Evolutionary conservation across 805 yeast species (phyloP).

Genomic region (Candida berthetii): DNA sequence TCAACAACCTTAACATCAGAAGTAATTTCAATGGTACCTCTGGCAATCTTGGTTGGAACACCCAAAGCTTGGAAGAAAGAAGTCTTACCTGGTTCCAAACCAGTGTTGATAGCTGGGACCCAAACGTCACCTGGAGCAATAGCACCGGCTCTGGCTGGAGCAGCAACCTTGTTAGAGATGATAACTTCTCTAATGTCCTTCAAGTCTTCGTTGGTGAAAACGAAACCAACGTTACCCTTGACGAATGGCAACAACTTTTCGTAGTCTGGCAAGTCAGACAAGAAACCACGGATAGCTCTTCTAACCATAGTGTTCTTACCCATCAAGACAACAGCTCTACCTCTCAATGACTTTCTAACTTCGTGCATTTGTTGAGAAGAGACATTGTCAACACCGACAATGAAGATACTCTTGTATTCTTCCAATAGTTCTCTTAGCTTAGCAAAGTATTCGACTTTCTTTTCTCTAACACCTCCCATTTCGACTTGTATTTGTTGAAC

Average conservation of each 20-base stretch:
- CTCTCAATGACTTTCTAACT: constrained; percentile 95
- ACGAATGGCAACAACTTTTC: constrained; percentile 94
- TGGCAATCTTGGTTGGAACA: constrained; percentile 99
- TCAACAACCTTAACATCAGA: constrained; percentile 93
- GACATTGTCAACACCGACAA: constrained; percentile 99
- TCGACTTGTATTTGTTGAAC: constrained; percentile 76
- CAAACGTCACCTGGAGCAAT: constrained; percentile 96
- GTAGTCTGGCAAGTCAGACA: constrained; percentile 89
- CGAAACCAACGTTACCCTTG: constrained; percentile 99
- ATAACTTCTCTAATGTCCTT: constrained; percentile 86
- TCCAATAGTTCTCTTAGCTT: constrained; percentile 93
- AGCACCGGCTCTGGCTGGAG: constrained; percentile 99
- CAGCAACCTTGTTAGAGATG: constrained; percentile 93
- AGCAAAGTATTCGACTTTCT: constrained; percentile 91
- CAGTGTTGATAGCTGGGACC: constrained; percentile 99
- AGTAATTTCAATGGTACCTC: constrained; percentile 99
- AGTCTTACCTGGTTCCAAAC: constrained; percentile 99
- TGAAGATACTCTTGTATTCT: constrained; percentile 96
- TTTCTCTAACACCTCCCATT: constrained; percentile 99
- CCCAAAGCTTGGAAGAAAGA: constrained; percentile 99
- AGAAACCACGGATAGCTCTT: constrained; percentile 97
- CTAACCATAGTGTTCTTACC: constrained; percentile 99
- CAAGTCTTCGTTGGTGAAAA: constrained; percentile 96
- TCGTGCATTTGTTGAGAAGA: constrained; percentile 99
- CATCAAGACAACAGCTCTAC: constrained; percentile 93